Base-by-base conservation (phyloP, 2,329 filamentous ascomycete genomes). In the Pseudogymnoascus sp. region DNA sequence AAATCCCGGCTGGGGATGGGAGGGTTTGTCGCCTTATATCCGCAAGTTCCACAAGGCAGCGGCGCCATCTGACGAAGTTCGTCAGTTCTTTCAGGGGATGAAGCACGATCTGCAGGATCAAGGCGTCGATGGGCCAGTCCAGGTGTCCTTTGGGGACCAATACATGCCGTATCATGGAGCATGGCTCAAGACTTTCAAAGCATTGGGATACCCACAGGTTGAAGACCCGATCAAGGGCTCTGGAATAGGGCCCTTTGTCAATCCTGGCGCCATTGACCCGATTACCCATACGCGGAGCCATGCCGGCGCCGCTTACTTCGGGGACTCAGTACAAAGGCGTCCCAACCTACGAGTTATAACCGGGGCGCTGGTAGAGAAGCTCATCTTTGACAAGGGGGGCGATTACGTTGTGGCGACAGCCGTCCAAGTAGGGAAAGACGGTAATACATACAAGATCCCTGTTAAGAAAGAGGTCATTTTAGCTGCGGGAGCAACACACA, bases 341-440 rank as follows among this genome's bases (percentile, higher is more conserved):
- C 35, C 62, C 37, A 96, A 96, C 77, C 74, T 96, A 72, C 92
- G 89, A 39, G 80, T 96, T 63, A 78, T 96, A 62, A 95, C 90
- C 70, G 87, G 94, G 70, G 88, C 90, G 15, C 92, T 90, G 84
- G 90, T 95, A 63, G 88, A 84, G 71, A 88, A 86, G 73, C 77
- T 96, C 71, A 21, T 65, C 4, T 61, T 66, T 13, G 47, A 65
- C 13, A 40, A 59, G 13, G 58, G 59, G 4, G 21, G 29, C 5
- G 40, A 50, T 33, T 21, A 26, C 21, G 11, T 47, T n/a, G 21
- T 35, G 26, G 35, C 31, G 15, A 58, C 29, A 35, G 31, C 29
- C 54, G 17, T 33, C 26, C 54, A 35, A 47, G 41, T 47, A 47
- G 26, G 21, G 26, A 63, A 64, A 31, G 60, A 62, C n/a, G 61